phyloP scores from a whole-genome alignment of 805 yeast genomes.

The Hyphopichia homilentoma region DNA sequence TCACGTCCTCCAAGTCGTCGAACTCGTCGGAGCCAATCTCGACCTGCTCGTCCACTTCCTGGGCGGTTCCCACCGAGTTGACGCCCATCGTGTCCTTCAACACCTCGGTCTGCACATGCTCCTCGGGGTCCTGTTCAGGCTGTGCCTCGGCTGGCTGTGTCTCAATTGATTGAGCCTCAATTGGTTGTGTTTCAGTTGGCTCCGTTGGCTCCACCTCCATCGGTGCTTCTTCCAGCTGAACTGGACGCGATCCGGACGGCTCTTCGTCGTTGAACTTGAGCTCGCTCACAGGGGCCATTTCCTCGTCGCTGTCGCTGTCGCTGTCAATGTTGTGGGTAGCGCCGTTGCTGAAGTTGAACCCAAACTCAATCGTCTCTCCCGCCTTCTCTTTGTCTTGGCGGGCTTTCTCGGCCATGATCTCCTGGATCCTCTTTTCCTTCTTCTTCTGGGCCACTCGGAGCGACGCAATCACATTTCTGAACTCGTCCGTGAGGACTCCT shows the following conservation, averaged over 20 bases:
- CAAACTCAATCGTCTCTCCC: constrained; percentile 13
- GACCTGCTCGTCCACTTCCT: too few relatives aligned
- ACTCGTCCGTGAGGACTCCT: constrained; percentile 20
- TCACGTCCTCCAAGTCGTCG: constrained; percentile 1
- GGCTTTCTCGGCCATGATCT: constrained; percentile 15
- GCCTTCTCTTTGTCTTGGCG: constrained; percentile 20
- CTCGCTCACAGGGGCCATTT: constrained; percentile 3
- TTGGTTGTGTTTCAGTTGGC: too few relatives aligned
- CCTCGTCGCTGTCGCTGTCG: constrained; percentile 13
- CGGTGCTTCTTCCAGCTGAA: too few relatives aligned
- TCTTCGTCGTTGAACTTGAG: neutral
- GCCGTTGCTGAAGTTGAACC: constrained; percentile 10
- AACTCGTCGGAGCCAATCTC: constrained; percentile 1
- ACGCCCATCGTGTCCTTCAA: neutral
- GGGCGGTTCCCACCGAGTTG: neutral
- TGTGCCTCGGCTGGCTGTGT: too few relatives aligned
- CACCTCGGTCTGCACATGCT: neutral
- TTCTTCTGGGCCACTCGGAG: constrained; percentile 31
- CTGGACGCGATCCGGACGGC: too few relatives aligned
- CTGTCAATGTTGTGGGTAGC: constrained; percentile 11
- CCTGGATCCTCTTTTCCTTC: constrained; percentile 19
- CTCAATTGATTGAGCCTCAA: too few relatives aligned
- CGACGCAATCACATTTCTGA: constrained; percentile 28
- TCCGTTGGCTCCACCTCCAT: neutral
- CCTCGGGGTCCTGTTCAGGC: neutral